These are phyloP conservation scores for Neospermospora avenae DNA, from an alignment of 2,329 filamentous ascomycete species.

Conservation along the genomic window DNA sequence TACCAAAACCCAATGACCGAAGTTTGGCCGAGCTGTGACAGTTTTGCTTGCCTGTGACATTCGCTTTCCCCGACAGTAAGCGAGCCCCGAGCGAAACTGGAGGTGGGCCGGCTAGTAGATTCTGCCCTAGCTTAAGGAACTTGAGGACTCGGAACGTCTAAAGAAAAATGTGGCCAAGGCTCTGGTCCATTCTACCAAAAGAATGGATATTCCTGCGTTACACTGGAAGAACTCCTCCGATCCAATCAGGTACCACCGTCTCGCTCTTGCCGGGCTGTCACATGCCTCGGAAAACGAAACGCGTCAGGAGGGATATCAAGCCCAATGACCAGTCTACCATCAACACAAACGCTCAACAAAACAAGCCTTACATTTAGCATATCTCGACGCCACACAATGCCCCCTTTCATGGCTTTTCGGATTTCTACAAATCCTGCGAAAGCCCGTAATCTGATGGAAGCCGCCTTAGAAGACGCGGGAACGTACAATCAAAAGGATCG, in stretches of 20 bases:
- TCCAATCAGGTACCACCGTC: neutral
- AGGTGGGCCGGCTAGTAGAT: too few species aligned
- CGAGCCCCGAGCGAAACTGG: too few species aligned
- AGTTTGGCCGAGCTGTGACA: too few species aligned
- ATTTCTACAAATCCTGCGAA: neutral
- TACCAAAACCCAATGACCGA: too few species aligned
- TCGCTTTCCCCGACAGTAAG: too few species aligned
- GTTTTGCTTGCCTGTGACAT: too few species aligned
- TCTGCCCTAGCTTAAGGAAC: too few species aligned
- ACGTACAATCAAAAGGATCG: neutral
- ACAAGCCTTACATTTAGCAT: neutral
- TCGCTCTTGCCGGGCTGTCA: constrained; percentile 20
- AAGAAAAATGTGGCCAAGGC: too few species aligned
- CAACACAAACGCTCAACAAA: constrained; percentile 13
- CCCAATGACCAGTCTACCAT: constrained; percentile 76
- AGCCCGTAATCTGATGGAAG: constrained; percentile 8
- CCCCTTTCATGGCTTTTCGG: neutral
- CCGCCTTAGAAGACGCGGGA: neutral
- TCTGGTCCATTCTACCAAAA: too few species aligned
- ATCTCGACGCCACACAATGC: constrained; percentile 15
- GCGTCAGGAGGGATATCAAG: constrained; percentile 11
- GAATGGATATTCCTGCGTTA: neutral
- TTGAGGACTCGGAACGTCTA: too few species aligned
- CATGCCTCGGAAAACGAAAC: constrained; percentile 24
- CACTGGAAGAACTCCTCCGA: neutral